These are phyloP conservation scores for Oemleria cerasiformis DNA, from an alignment of 306 rosid species.

Conservation along the genomic window DNA sequence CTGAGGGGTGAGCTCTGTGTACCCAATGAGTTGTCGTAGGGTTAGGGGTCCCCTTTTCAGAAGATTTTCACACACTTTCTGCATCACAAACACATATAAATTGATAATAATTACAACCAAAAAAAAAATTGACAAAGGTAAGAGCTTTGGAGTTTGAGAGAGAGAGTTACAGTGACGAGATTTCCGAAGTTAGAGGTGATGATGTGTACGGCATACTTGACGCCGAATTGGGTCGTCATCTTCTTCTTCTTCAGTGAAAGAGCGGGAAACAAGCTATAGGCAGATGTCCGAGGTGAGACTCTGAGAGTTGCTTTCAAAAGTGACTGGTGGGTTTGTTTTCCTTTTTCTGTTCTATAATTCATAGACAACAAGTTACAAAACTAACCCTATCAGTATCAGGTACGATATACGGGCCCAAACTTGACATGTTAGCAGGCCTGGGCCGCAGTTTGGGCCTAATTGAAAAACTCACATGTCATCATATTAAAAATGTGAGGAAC, in stretches of 20 bases:
- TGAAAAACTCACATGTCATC: too few species aligned
- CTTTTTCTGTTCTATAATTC: not conserved
- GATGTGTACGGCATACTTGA: constrained; percentile 65
- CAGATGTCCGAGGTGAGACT: not conserved
- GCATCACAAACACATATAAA: constrained; percentile 9
- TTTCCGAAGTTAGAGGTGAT: constrained; percentile 81
- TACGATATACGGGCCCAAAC: not conserved
- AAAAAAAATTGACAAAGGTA: not conserved
- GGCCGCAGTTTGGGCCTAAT: not conserved
- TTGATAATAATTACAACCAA: not conserved
- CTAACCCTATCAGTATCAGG: not conserved
- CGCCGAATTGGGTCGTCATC: constrained; percentile 52
- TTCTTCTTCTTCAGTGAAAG: not conserved
- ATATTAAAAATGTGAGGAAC: too few species aligned
- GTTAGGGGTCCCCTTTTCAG: constrained; percentile 53
- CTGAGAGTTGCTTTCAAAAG: too few species aligned
- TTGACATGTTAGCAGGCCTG: not conserved
- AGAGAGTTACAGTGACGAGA: constrained; percentile 57
- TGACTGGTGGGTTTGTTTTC: not conserved
- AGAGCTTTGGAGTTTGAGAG: constrained; percentile 5
- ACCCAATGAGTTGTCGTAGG: constrained; percentile 40
- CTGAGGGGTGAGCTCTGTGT: constrained; percentile 56
- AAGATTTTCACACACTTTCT: constrained; percentile 80
- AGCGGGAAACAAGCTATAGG: not conserved
- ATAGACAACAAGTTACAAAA: not conserved